A percentile compares a stretch with the other conserved stretches of the same genome.
These are phyloP conservation scores for Trifolium fragiferum DNA, from an alignment of 306 rosid species.

Conservation along the genomic window DNA sequence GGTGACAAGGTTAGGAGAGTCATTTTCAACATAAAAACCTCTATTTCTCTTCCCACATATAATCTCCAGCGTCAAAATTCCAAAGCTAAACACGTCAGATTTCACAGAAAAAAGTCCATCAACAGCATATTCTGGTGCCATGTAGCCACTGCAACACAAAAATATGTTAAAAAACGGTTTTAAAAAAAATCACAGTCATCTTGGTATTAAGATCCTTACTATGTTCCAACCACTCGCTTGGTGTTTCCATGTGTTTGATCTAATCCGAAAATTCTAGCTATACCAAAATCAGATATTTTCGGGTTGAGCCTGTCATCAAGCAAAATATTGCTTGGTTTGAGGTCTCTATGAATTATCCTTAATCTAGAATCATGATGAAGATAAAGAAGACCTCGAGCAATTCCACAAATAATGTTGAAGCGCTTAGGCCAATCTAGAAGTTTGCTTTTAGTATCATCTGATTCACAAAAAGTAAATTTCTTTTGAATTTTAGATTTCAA, in stretches of 20 bases:
- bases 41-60: constrained; percentile 57
- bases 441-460: constrained; percentile 19
- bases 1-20: constrained; percentile 46
- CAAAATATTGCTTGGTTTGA: constrained; percentile 58
- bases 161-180: neutral
- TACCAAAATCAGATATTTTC: constrained; percentile 61
- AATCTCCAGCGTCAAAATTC: constrained; percentile 58
- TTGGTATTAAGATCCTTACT: constrained; percentile 37
- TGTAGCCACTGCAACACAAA: constrained; percentile 47
- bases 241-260: constrained; percentile 60
- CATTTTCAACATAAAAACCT: constrained; percentile 44
- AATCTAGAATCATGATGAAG: constrained; percentile 40
- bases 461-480: neutral
- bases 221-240: constrained; percentile 57
- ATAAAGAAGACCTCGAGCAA: constrained; percentile 38
- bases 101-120: constrained; percentile 55
- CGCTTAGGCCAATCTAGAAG: constrained; percentile 16
- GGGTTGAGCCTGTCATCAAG: constrained; percentile 55
- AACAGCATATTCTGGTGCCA: constrained; percentile 63
- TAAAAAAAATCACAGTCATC: too few relatives aligned
- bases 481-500: neutral
- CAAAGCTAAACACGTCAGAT: constrained; percentile 52
- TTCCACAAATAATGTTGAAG: constrained; percentile 25
- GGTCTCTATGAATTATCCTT: constrained; percentile 58
- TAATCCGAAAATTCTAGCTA: constrained; percentile 49